Base-by-base conservation (phyloP, 306 rosid species). In the Cicer chorassanicum region DNA sequence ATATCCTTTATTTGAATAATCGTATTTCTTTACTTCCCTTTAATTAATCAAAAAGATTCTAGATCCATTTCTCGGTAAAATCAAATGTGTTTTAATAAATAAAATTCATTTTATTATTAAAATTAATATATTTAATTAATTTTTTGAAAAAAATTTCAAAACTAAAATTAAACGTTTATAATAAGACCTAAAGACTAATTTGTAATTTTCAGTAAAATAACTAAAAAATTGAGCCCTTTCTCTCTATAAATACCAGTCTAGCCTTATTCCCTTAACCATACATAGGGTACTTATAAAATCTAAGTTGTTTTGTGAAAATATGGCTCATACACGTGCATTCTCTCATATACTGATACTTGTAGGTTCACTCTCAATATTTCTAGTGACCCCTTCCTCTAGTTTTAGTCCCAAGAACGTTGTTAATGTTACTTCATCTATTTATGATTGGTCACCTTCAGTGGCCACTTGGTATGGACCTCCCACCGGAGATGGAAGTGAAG, bases 391-490 rank as follows among this genome's bases (percentile, higher is more conserved):
- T 74, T 75, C 82, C 15, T 81, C 51, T 66, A 75, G 85, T 70
- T 81, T 84, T 73, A 78, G 72, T 39, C 84, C 83, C 11, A 90
- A 54, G 43, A 84, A 74, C 68, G 10, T 77, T 50, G 65, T 82
- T 29, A 82, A 79, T 50, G 69, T 64, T 71, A 80, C 92, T 12
- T 72, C 80, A 43, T 56, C 80, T 1, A 57, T 48, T 14, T 80
- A 86, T 9, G 77, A 51, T 76, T 84, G 89, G 89, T 66, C 82
- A 16, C 54, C 82, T 0, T 76, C 96, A 7, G 55, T 70, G 43
- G 92, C 96, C 38, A 90, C 96, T 8, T 90, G 96, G 96, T 90
- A 90, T 74, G 96, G 96, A 54, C 14, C 54, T 64, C 53, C 92
- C 36, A 15, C 66, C 9, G 96, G 92, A 1, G 89, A 85, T 1